Percentiles rank a stretch among this genome's conserved stretches.
Evolutionary conservation across 1,284 basidiomycete species (phyloP).

Genomic region (Trichosporon ovoides): DNA sequence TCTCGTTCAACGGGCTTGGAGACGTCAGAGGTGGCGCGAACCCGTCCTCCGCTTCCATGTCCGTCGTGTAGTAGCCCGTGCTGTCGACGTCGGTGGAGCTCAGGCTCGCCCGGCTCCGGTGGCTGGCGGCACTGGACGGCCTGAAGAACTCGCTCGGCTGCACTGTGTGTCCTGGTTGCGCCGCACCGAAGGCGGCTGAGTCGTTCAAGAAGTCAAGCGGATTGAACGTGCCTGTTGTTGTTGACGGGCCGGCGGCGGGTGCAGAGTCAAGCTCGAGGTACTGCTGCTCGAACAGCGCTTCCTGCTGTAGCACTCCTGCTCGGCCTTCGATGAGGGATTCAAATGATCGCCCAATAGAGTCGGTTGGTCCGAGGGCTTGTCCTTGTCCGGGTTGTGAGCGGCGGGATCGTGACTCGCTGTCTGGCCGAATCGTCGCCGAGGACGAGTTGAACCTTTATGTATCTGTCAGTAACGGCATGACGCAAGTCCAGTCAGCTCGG

Average conservation of each 20-base stretch:
- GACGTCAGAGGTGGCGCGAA: neutral
- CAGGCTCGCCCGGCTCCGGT: conserved; percentile 7
- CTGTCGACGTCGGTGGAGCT: conserved; percentile 18
- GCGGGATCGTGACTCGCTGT: conserved; percentile 13
- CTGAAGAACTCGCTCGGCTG: conserved; percentile 7
- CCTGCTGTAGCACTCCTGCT: conserved; percentile 19
- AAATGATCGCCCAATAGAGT: conserved; percentile 19
- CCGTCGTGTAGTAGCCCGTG: conserved; percentile 11
- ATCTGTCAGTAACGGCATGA: neutral
- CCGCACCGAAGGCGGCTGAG: neutral
- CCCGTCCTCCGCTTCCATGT: conserved; percentile 13
- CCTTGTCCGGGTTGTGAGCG: conserved; percentile 1
- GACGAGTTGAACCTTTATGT: conserved; percentile 31
- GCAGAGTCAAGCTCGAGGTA: neutral
- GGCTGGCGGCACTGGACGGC: conserved; percentile 11
- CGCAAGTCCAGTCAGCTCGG: neutral
- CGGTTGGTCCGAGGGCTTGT: conserved; percentile 19
- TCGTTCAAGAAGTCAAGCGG: conserved; percentile 18
- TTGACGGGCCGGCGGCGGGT: neutral
- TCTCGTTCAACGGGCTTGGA: conserved; percentile 12
- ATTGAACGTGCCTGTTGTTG: conserved; percentile 13
- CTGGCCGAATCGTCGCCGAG: conserved; percentile 25
- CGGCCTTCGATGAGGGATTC: conserved; percentile 15
- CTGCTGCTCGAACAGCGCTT: conserved; percentile 2
- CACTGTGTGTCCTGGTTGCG: neutral